Conservation (phyloP, 441 rosid genomes). For the Pelargonium myrrhifolium region DNA sequence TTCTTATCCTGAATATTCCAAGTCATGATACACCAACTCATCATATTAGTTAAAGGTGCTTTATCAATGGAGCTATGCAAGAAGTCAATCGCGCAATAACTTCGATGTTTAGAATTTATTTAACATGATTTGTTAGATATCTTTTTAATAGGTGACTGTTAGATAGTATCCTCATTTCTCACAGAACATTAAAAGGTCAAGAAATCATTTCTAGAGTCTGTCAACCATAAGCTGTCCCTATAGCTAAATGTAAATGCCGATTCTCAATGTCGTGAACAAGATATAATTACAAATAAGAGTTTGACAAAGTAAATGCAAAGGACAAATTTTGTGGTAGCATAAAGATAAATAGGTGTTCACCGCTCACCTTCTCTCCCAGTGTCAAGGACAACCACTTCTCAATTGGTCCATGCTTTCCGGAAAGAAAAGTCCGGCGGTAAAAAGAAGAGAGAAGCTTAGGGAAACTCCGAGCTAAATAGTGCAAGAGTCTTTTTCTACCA, state of each 20-base stretch:
- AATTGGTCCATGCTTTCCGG: slow-evolving; percentile 48
- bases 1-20: slow-evolving; percentile 41
- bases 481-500: slow-evolving; percentile 40
- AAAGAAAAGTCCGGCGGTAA: slow-evolving; percentile 46
- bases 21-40: slow-evolving; percentile 7
- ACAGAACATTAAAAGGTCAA: no score
- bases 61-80: not conserved
- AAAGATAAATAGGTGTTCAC: slow-evolving; percentile 25
- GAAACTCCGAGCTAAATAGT: slow-evolving; percentile 43
- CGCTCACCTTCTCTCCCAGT: slow-evolving; percentile 48
- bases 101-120: no score
- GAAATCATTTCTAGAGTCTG: no score
- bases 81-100: not conserved
- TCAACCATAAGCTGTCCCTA: no score
- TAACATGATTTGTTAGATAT: no score
- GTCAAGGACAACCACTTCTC: slow-evolving; percentile 52
- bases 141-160: no score
- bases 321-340: not conserved
- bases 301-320: no score
- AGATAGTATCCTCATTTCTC: no score
- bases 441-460: slow-evolving; percentile 42
- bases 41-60: not conserved
- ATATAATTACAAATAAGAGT: no score
- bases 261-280: no score
- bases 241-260: no score